Base-by-base conservation (phyloP, 805 yeast genomes). In the Yamadazyma insecticola region DNA sequence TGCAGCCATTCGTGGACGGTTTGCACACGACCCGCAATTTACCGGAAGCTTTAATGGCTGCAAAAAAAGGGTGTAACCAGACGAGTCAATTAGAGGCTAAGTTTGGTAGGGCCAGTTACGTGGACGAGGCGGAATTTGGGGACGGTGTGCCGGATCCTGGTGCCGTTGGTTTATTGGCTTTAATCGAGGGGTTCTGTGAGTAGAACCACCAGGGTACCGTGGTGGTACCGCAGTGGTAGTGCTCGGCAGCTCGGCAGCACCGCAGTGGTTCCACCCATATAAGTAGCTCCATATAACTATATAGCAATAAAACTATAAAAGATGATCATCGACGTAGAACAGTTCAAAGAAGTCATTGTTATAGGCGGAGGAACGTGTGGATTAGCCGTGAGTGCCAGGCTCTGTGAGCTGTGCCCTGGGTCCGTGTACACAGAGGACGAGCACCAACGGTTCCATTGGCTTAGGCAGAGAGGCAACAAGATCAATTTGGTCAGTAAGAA, bases 91-190 rank as follows among this genome's bases (percentile, higher is more conserved):
- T 84, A 42, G 80, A 76, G 42, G 97, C 97, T 26, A 81, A 81
- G 46, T 87, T 90, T 45, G 97, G 97, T 18, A 76, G 97, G 50
- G 96, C 97, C 12, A 81, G 95, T 4, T 90, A 89, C 52, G 96
- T 89, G 16, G 68, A 70, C 40, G 76, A 75, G 37, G 76, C 69
- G 9, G 81, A 74, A 31, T 70, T 78, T 44, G 60, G 64, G 33
- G 69, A 58, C 23, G 85, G 83, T n/a, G 67, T 88, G 18, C 95
- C 96, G 2, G 97, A 89, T 48, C 96, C 97, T 4, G 97, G 97
- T 42, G 96, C 97, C 2, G 76, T 86, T 35, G 97, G 97, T 3
- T 62, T 89, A 15, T 82, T 78, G 21, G 84, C 73, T 15, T 51
- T 76, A 12, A 50, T 75, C 13, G 62, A 70, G 39, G 81, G 80